Evolutionary conservation across 805 yeast genomes (phyloP), one percentile per base, ranked within the genome.

Genomic region (Lachancea thermotolerans): DNA sequence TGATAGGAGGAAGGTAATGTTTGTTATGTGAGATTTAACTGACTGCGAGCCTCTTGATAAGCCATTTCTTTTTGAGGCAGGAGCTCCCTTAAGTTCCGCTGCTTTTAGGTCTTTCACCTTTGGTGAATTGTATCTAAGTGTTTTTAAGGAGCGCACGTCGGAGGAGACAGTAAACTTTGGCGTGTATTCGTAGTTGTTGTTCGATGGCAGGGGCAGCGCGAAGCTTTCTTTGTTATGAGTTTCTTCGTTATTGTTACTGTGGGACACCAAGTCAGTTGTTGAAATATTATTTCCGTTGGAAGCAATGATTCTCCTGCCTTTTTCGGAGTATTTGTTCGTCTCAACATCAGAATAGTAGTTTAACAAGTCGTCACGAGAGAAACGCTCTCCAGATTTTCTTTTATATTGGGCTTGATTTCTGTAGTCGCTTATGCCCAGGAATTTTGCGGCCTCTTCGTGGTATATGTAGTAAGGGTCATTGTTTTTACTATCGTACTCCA

Each of bases 11-110:
- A 65, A 65, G 6, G 69, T 63, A 5, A 65, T 64, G 46, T 65
- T 62, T 10, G 68, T 65, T 3, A 65, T 60, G 42, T 58, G 59
- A 2, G 69, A 65, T 42, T 57, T 64, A 3, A 65, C 64, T 7
- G 68, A 64, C 43, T 63, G 67, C 6, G 68, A 55, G 4, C 66
- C 66, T 17, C 53, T 49, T 2, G 58, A 43, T 10, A 34, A 27
- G 21, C 33, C 30, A 3, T 37, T 28, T 11, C 45, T 48, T 12
- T 44, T 37, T 15, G 35, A 46, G n/a, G 21, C 34, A 15, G 12
- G 18, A 21, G 44, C 29, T 34, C 37, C 27, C 12, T 42, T 45
- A 25, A 47, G 47, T 17, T 55, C 45, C 3, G 54, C 59, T 11
- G 53, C 57, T 37, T 58, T 63, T 44, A 62, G 46, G 42, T 62